These are phyloP conservation scores for Canavalia ensiformis DNA, from an alignment of 306 rosid species.

Conservation along the genomic window DNA sequence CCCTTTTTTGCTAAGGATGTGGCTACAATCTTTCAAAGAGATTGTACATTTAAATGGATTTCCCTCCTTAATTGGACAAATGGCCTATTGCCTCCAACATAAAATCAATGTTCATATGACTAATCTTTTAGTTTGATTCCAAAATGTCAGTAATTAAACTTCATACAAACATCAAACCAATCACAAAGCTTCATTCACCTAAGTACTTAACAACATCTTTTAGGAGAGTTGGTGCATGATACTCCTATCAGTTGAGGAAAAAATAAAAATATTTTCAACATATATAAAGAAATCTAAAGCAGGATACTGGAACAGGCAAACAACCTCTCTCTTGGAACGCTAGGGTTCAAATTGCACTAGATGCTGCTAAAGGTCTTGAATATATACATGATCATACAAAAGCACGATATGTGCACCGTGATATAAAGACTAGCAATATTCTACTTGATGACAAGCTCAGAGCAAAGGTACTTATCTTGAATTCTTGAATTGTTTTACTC, in stretches of 20 bases:
- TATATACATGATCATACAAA: constrained; percentile 90
- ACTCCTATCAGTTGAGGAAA: neutral
- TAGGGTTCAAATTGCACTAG: constrained; percentile 86
- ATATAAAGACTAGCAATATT: constrained; percentile 81
- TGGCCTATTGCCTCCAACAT: no score
- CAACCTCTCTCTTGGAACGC: constrained; percentile 87
- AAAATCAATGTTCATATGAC: no score
- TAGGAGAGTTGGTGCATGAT: no score
- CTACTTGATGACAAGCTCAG: constrained; percentile 77
- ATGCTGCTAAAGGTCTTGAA: constrained; percentile 86
- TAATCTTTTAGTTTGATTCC: no score
- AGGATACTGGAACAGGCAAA: constrained; percentile 59
- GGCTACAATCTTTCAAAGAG: no score
- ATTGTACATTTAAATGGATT: no score
- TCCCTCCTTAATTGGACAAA: no score
- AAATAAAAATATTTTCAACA: neutral
- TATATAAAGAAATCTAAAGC: constrained; percentile 22
- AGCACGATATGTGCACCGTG: constrained; percentile 83
- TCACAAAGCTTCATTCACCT: no score
- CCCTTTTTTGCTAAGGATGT: no score
- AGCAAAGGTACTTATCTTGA: constrained; percentile 94
- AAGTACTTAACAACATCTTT: no score
- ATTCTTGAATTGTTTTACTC: neutral
- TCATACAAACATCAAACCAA: no score
- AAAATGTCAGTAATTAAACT: no score